Percentiles rank a stretch among this genome's conserved stretches.
Conservation (phyloP, 768 basidiomycete genomes). For the Serpula lacrymans region DNA sequence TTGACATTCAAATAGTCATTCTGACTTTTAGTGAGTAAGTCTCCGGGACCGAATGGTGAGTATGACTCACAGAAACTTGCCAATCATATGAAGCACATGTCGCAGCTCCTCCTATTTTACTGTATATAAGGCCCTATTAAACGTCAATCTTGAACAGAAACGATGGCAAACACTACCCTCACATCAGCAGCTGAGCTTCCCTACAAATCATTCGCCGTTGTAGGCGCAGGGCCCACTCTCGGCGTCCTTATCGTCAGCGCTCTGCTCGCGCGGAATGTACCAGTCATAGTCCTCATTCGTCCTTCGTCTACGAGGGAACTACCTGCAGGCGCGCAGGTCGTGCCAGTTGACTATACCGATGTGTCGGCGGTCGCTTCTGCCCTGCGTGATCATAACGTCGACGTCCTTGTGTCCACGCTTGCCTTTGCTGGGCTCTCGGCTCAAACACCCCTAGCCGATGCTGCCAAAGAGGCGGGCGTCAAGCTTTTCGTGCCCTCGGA, state of each 20-base stretch:
- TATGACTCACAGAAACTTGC: too few relatives aligned
- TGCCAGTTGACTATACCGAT: constrained; percentile 14
- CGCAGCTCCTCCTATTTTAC: too few relatives aligned
- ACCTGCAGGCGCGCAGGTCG: constrained; percentile 12
- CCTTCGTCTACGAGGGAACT: constrained; percentile 1
- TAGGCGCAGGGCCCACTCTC: constrained; percentile 4
- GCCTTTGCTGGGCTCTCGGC: constrained; percentile 6
- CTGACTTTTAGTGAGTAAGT: too few relatives aligned
- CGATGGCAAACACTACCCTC: too few relatives aligned
- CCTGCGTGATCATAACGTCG: constrained; percentile 17
- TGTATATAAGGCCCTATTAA: too few relatives aligned
- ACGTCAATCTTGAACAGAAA: too few relatives aligned
- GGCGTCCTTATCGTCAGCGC: constrained; percentile 8
- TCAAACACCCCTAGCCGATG: constrained; percentile 18
- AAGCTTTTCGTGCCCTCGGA: constrained; percentile 27
- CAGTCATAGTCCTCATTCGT: constrained; percentile 7
- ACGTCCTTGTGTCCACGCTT: constrained; percentile 20
- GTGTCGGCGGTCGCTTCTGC: constrained; percentile 10
- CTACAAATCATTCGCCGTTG: constrained; percentile 9
- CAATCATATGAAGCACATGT: too few relatives aligned
- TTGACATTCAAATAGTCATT: too few relatives aligned
- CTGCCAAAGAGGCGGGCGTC: constrained; percentile 22
- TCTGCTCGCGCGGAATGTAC: constrained; percentile 6
- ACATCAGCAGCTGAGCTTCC: constrained; percentile 1
- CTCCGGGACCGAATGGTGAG: too few relatives aligned